Conservation (phyloP, 768 basidiomycete genomes). For the Termitomyces sp. region DNA sequence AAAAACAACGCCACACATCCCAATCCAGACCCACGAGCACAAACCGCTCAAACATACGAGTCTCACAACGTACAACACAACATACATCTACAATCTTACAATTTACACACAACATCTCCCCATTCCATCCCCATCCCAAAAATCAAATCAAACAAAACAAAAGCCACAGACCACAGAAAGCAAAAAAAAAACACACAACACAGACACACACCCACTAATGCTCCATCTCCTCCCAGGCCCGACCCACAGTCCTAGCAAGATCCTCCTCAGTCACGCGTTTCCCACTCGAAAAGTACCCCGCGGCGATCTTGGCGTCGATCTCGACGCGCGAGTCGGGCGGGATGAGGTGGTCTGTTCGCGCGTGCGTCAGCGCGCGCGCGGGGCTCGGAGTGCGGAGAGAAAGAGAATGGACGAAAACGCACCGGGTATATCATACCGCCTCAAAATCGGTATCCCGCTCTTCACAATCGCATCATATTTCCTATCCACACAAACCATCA, state of each 20-base stretch:
- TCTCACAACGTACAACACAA: too few relatives aligned
- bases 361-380: neutral
- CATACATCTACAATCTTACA: too few relatives aligned
- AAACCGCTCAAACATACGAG: too few relatives aligned
- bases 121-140: too few relatives aligned
- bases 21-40: too few relatives aligned
- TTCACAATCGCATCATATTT: constrained; percentile 94
- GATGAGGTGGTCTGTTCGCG: constrained; percentile 58
- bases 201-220: too few relatives aligned
- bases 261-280: constrained; percentile 76
- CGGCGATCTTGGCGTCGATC: constrained; percentile 94
- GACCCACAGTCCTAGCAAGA: constrained; percentile 78
- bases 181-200: too few relatives aligned
- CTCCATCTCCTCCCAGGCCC: constrained; percentile 88
- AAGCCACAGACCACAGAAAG: too few relatives aligned
- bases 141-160: too few relatives aligned
- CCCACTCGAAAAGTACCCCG: constrained; percentile 85
- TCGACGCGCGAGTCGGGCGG: constrained; percentile 89
- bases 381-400: neutral
- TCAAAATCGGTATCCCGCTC: constrained; percentile 77
- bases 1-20: too few relatives aligned
- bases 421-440: constrained; percentile 82
- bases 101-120: too few relatives aligned
- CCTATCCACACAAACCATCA: too few relatives aligned
- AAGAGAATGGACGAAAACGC: neutral